These are phyloP conservation scores for Incumbomyces delicatus DNA, from an alignment of 2,329 filamentous ascomycete species.

Conservation along the genomic window DNA sequence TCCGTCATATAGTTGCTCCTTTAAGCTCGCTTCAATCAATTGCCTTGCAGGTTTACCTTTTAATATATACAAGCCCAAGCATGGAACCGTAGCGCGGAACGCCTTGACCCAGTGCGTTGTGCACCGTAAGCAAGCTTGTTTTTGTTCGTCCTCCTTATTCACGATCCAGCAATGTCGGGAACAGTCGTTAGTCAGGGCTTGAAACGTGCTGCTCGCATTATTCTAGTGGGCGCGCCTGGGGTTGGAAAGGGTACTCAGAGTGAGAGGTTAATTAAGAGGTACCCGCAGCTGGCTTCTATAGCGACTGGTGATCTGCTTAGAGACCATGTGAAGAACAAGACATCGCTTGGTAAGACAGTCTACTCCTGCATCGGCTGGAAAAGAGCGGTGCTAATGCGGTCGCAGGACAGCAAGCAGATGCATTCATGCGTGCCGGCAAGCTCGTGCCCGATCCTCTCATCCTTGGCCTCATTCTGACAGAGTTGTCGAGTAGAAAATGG, in stretches of 20 bases:
- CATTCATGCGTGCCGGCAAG: slow-evolving; percentile 73
- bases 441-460: slow-evolving; percentile 92
- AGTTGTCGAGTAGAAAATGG: slow-evolving; percentile 80
- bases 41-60: no score
- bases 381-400: not conserved
- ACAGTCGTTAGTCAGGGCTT: slow-evolving; percentile 43
- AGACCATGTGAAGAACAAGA: slow-evolving; percentile 82
- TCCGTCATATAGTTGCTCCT: no score
- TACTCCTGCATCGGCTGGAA: not conserved
- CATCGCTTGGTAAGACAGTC: slow-evolving; percentile 60
- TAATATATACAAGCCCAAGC: not conserved
- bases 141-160: no score
- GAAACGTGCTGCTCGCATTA: slow-evolving; percentile 75
- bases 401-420: slow-evolving; percentile 79
- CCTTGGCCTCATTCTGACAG: slow-evolving; percentile 80
- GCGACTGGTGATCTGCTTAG: slow-evolving; percentile 89
- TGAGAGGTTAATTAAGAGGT: slow-evolving; percentile 74
- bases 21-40: no score
- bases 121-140: not conserved
- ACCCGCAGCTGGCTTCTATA: slow-evolving; percentile 80
- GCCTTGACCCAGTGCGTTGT: not conserved
- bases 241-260: slow-evolving; percentile 96
- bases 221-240: slow-evolving; percentile 89
- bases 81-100: not conserved
- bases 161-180: slow-evolving; percentile 4